Evolutionary conservation across 371 early-diverging fungal species (phyloP), one percentile per base, ranked within the genome.

Genomic region (Mucor saturninus): DNA sequence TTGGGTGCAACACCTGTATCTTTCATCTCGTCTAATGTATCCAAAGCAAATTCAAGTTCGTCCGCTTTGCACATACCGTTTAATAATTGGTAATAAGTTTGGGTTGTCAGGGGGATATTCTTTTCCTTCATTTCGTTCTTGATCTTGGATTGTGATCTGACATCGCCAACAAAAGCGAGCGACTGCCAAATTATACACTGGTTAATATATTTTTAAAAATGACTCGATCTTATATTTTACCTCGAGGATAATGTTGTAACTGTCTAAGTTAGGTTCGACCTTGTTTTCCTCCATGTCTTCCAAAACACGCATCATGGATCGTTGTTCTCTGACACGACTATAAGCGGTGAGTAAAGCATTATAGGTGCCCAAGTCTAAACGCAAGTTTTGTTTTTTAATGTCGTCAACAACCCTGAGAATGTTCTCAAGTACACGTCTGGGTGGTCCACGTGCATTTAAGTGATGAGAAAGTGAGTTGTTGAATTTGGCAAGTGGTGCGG

Each of bases 341-440:
- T 81, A 83, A 11, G 76, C 81, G 6, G 72, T 61, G 40, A 86
- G 56, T 1, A 86, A 57, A 0, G 80, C 76, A 61, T 81, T 82
- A 68, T 84, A 77, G 0, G 84, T 83, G 43, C 69, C 71, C n/a
- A 75, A 32, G 55, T 86, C 85, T 5, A 81, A 79, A 14, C 71
- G 51, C 7, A 86, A 62, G 7, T 68, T 66, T 15, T 68, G 63
- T 3, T 55, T 45, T 28, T 74, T 67, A 51, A 81, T 81, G 38
- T 79, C 74, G 2, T 59, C 45, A 8, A 70, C 56, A 39, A 75
- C 68, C 3, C 57, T 61, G 28, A 72, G 46, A 0, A 75, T 66
- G 15, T 72, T 53, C 2, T 62, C 35, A 26, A 70, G 56, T 1
- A 64, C 13, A 10, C 53, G 64, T 32, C 58, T 67, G 5, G 71